A percentile compares a stretch with the other conserved stretches of the same genome.
Conservation (phyloP, 768 basidiomycete genomes). For the Panellus pusillus region DNA sequence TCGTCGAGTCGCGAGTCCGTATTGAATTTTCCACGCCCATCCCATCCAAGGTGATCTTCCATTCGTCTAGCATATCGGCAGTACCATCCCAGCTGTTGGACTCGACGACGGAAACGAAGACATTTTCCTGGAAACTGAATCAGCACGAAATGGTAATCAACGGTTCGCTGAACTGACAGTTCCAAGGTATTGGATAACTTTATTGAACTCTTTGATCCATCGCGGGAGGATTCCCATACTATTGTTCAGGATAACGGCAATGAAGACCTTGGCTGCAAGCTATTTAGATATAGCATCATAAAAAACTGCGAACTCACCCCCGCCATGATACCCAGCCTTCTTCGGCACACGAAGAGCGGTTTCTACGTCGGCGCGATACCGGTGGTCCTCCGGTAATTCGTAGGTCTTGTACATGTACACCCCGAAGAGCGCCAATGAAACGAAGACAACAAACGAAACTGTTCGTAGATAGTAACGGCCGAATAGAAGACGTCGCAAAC, state of each 20-base stretch:
- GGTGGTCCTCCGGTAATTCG: conserved; percentile 27
- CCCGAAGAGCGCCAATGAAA: conserved; percentile 10
- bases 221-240: conserved; percentile 37
- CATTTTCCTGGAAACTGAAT: conserved; percentile 28
- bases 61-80: conserved; percentile 29
- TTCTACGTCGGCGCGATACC: conserved; percentile 23
- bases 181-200: conserved; percentile 40
- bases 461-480: neutral
- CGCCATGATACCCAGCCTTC: conserved; percentile 24
- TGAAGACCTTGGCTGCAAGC: conserved; percentile 31
- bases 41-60: conserved; percentile 26
- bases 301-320: conserved; percentile 1
- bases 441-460: neutral
- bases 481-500: neutral
- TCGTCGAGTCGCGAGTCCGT: conserved; percentile 27
- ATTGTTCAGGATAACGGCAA: conserved; percentile 42
- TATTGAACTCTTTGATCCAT: conserved; percentile 38
- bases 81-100: conserved; percentile 38
- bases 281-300: neutral
- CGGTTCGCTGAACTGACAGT: neutral
- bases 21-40: conserved; percentile 30
- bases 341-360: conserved; percentile 22
- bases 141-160: too few relatives aligned
- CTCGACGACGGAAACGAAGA: conserved; percentile 27
- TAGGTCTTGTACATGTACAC: conserved; percentile 20